Conservation (phyloP, 495 filamentous ascomycete species). For the Apodospora peruviana region DNA sequence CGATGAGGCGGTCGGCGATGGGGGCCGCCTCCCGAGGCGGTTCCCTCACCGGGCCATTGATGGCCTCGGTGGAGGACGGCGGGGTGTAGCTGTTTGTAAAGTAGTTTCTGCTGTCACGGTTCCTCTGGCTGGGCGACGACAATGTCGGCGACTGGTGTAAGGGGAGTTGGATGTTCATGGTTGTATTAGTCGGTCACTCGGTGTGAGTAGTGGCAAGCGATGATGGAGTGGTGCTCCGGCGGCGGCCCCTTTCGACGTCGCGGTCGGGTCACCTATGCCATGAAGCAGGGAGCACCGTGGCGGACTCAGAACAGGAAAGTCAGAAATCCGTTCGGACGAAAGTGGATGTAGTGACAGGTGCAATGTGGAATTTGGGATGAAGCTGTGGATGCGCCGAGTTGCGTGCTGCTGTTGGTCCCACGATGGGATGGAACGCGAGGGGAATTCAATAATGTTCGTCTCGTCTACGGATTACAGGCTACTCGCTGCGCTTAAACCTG, state of each 20-base stretch:
- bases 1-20: conserved; percentile 52
- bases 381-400: too few relatives aligned
- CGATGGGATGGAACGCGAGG: too few relatives aligned
- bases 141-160: conserved; percentile 20
- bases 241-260: too few relatives aligned
- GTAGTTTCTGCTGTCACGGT: conserved; percentile 50
- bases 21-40: conserved; percentile 40
- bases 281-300: not conserved
- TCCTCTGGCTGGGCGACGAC: conserved; percentile 38
- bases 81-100: conserved; percentile 41
- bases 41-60: conserved; percentile 49
- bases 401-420: too few relatives aligned
- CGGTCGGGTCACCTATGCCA: too few relatives aligned
- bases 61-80: conserved; percentile 46
- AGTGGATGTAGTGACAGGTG: not conserved
- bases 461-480: too few relatives aligned
- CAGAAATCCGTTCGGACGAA: not conserved
- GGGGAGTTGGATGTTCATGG: conserved; percentile 46
- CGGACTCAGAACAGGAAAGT: too few relatives aligned
- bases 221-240: too few relatives aligned
- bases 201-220: too few relatives aligned
- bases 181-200: conserved; percentile 2
- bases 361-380: too few relatives aligned
- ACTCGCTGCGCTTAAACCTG: too few relatives aligned
- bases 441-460: too few relatives aligned